phyloP scores from a whole-genome alignment of 257 asterid species.

The Vinca minor region DNA sequence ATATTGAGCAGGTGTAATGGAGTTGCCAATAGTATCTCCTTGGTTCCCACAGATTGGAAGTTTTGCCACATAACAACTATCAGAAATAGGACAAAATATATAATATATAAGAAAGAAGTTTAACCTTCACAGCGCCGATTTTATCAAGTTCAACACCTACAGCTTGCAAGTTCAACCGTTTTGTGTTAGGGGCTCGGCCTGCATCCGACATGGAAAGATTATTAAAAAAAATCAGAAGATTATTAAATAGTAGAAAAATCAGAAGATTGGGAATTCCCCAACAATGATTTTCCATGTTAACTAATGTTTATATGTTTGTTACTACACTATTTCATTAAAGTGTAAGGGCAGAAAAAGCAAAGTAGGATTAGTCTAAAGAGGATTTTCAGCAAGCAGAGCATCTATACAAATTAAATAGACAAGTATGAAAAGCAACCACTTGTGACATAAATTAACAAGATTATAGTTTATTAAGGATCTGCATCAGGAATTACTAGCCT shows the following conservation, averaged over 20 bases:
- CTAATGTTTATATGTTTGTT: no score
- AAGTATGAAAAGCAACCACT: neutral
- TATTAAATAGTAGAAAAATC: neutral
- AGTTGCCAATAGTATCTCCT: no score
- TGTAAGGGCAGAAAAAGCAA: no score
- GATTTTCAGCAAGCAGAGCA: neutral
- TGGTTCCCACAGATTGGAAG: no score
- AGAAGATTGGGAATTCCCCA: neutral
- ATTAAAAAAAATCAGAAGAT: no score
- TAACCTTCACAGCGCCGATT: slow-evolving; percentile 68
- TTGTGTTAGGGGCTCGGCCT: slow-evolving; percentile 92
- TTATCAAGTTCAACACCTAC: slow-evolving; percentile 76
- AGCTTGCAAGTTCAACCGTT: slow-evolving; percentile 76
- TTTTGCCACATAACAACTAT: no score
- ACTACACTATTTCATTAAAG: no score
- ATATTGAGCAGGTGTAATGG: no score
- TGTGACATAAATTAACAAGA: neutral
- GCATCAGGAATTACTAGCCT: neutral
- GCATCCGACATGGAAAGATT: slow-evolving; percentile 17
- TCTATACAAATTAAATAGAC: neutral
- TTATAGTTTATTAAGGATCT: neutral
- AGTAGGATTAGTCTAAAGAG: neutral
- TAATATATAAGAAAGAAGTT: slow-evolving; percentile 12
- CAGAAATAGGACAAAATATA: neutral
- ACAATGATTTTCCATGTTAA: no score